These are phyloP conservation scores for Dendrothele bispora DNA, from an alignment of 768 basidiomycete genomes.

Conservation along the genomic window DNA sequence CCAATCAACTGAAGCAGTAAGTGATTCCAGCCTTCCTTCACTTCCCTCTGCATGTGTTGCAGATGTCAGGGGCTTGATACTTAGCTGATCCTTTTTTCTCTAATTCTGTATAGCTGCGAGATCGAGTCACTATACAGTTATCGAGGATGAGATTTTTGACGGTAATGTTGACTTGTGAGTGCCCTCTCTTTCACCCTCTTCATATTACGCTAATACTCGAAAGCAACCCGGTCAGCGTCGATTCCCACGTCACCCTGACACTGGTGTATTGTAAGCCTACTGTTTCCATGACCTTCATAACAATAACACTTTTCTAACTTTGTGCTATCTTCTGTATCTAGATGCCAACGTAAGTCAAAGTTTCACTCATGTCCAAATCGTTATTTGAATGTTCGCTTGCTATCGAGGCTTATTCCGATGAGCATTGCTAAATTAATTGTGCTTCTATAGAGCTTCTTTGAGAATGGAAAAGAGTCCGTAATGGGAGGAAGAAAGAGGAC, in stretches of 20 bases:
- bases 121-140: constrained; percentile 50
- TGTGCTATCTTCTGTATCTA: background rate
- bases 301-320: background rate
- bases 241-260: too few species aligned
- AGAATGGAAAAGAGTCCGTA: too few species aligned
- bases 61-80: background rate
- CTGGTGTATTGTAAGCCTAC: constrained; percentile 56
- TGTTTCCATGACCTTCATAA: background rate
- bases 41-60: background rate
- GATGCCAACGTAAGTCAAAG: constrained; percentile 8
- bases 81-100: background rate
- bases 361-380: background rate
- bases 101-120: constrained; percentile 23
- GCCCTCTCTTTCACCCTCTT: background rate
- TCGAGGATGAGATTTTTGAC: constrained; percentile 38
- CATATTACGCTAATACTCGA: constrained; percentile 32
- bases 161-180: constrained; percentile 1
- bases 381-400: background rate
- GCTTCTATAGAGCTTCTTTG: too few species aligned
- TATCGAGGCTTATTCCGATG: too few species aligned
- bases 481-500: too few species aligned
- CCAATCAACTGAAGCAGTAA: background rate
- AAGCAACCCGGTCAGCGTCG: constrained; percentile 56
- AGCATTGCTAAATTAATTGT: too few species aligned
- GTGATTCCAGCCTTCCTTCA: constrained; percentile 3